Conservation (phyloP, 139 green algal species). For the Axilococcus clingmanii region DNA sequence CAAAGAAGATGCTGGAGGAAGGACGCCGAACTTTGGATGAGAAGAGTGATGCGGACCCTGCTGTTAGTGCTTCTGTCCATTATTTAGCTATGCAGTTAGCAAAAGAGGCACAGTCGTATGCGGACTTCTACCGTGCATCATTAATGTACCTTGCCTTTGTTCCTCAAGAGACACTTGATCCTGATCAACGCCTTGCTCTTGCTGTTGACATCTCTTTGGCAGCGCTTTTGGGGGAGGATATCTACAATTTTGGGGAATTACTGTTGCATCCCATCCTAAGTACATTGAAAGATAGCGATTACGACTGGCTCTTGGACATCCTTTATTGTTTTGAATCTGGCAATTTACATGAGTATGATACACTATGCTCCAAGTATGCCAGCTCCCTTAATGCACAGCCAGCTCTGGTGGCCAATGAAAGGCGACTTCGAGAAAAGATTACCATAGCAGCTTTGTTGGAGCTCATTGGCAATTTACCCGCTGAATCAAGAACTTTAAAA, state of each 20-base stretch:
- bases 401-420: constrained; percentile 81
- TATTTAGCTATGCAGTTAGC: constrained; percentile 73
- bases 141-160: constrained; percentile 91
- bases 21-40: constrained; percentile 43
- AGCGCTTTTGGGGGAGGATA: constrained; percentile 85
- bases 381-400: constrained; percentile 81
- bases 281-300: constrained; percentile 48
- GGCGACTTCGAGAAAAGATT: constrained; percentile 89
- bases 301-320: constrained; percentile 82
- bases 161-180: constrained; percentile 61
- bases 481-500: constrained; percentile 68
- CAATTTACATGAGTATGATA: constrained; percentile 87
- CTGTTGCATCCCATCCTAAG: constrained; percentile 93
- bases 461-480: constrained; percentile 61
- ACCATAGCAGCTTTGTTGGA: constrained; percentile 71
- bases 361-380: constrained; percentile 69
- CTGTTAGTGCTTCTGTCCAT: constrained; percentile 75
- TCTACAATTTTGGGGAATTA: constrained; percentile 98
- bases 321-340: constrained; percentile 78
- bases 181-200: constrained; percentile 65
- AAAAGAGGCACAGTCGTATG: constrained; percentile 79
- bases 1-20: constrained; percentile 60
- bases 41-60: constrained; percentile 71
- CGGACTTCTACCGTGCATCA: constrained; percentile 68
- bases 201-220: constrained; percentile 90